phyloP scores from a whole-genome alignment of 495 filamentous ascomycete species.

The Articulospora tetracladia region DNA sequence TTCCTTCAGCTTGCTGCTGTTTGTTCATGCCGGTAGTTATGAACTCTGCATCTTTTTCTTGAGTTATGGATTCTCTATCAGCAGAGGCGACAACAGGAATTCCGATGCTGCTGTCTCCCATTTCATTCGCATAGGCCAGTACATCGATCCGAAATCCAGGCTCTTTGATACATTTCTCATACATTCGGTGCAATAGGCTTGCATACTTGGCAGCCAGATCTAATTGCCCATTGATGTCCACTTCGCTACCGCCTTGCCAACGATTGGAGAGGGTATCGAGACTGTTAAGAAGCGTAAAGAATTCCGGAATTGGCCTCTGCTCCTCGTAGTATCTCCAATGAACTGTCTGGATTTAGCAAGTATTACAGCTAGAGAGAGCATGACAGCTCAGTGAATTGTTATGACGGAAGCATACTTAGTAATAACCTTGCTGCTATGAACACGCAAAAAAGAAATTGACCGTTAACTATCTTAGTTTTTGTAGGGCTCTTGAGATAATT shows the following conservation, averaged over 20 bases:
- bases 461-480: constrained; percentile 21
- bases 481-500: constrained; percentile 29
- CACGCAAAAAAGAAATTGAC: constrained; percentile 39
- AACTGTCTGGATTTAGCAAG: neutral
- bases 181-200: neutral
- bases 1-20: neutral
- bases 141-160: neutral
- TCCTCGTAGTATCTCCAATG: constrained; percentile 15
- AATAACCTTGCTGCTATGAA: constrained; percentile 36
- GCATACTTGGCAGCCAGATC: neutral
- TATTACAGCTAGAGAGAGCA: neutral
- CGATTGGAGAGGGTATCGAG: constrained; percentile 29
- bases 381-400: neutral
- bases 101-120: neutral
- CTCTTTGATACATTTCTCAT: neutral
- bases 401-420: constrained; percentile 17
- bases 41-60: neutral
- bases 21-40: neutral
- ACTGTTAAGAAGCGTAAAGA: constrained; percentile 27
- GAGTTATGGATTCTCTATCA: neutral
- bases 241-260: constrained; percentile 12
- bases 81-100: neutral
- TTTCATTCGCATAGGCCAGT: constrained; percentile 4
- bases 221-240: neutral
- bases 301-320: constrained; percentile 24